Evolutionary conservation across 805 yeast species (phyloP).

Genomic region (Starmerella bombi): DNA sequence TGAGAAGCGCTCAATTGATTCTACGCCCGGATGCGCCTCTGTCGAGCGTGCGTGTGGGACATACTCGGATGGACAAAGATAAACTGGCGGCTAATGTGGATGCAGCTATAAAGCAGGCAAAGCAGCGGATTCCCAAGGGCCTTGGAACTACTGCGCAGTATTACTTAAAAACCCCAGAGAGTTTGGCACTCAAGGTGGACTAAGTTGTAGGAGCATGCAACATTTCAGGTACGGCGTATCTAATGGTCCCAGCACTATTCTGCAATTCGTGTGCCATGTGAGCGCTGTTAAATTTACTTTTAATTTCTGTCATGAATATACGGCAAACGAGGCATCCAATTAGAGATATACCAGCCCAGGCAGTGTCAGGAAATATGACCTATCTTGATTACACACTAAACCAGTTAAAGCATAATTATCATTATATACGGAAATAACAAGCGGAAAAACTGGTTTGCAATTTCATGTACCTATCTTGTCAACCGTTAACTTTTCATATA

Average conservation of each 20-base stretch:
- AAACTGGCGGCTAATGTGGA: constrained; percentile 18
- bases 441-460: no score
- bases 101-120: constrained; percentile 9
- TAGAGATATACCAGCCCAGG: no score
- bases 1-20: constrained; percentile 17
- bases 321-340: no score
- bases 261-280: not conserved
- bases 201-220: no score
- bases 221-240: not conserved
- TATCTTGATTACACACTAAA: no score
- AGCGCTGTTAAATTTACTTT: not conserved
- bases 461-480: no score
- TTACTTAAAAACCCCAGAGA: constrained; percentile 21
- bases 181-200: constrained; percentile 12
- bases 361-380: no score
- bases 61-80: constrained; percentile 19
- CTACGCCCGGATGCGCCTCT: constrained; percentile 15
- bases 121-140: constrained; percentile 12
- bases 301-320: not conserved
- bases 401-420: no score
- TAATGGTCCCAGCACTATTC: not conserved
- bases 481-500: no score
- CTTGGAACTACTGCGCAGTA: constrained; percentile 12
- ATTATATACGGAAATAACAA: no score
- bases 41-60: constrained; percentile 19